These are phyloP conservation scores for Venturiaceae sp. DNA, from an alignment of 2,329 filamentous ascomycete genomes.

Conservation along the genomic window DNA sequence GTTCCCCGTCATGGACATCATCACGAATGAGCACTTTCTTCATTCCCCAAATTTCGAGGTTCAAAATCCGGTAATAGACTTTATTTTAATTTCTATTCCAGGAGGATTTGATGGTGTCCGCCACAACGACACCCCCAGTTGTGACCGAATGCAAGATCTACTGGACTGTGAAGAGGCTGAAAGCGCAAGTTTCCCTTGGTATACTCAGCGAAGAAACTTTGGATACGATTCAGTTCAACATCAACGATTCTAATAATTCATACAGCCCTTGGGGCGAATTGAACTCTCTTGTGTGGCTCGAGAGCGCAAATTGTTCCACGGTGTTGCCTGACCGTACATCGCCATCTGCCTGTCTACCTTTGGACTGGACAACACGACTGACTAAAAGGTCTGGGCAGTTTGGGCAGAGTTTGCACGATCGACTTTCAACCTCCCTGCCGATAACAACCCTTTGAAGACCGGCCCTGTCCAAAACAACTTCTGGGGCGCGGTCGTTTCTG, in stretches of 20 bases:
- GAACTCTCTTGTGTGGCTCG: too few relatives aligned
- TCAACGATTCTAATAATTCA: not conserved
- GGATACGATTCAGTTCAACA: not conserved
- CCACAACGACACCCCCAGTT: constrained; percentile 3
- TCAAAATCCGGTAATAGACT: constrained; percentile 7
- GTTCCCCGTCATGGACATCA: constrained; percentile 3
- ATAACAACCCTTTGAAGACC: not conserved
- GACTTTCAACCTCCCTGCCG: not conserved
- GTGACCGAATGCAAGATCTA: constrained; percentile 6
- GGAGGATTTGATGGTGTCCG: not conserved
- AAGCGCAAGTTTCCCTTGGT: not conserved
- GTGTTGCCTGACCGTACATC: too few relatives aligned
- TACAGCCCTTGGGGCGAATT: not conserved
- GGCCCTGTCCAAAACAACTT: not conserved
- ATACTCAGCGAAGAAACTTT: not conserved
- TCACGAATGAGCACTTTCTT: not conserved
- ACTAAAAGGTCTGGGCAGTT: not conserved
- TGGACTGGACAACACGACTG: not conserved
- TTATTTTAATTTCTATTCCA: not conserved
- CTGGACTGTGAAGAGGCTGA: constrained; percentile 5
- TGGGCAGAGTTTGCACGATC: not conserved
- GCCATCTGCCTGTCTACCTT: too few relatives aligned
- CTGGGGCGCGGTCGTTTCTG: too few relatives aligned
- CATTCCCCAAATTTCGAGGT: constrained; percentile 2
- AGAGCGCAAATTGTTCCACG: too few relatives aligned